phyloP scores from a whole-genome alignment of 257 asterid species.

The Solanum pimpinellifolium region DNA sequence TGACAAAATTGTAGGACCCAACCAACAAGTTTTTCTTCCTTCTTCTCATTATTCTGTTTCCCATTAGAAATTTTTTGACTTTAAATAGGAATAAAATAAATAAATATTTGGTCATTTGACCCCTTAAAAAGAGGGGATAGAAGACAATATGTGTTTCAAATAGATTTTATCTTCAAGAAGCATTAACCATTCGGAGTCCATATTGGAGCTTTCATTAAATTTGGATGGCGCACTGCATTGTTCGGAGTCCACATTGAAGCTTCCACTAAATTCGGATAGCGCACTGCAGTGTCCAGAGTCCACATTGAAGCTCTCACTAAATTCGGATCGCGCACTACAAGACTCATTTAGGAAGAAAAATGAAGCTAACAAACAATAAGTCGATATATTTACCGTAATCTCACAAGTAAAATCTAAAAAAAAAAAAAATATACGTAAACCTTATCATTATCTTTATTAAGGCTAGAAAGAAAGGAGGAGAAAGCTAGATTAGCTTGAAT shows the following conservation, averaged over 20 bases:
- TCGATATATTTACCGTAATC: accelerated
- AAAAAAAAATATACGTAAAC: accelerated
- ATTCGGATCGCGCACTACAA: too few relatives aligned
- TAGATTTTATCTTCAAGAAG: not conserved
- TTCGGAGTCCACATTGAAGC: too few relatives aligned
- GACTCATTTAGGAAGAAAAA: too few relatives aligned
- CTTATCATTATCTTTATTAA: too few relatives aligned
- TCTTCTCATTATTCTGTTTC: not conserved
- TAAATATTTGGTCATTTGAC: not conserved
- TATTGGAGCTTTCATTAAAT: too few relatives aligned
- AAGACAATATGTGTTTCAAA: not conserved
- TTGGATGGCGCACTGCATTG: too few relatives aligned
- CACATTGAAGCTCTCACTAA: accelerated
- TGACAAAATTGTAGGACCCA: not conserved
- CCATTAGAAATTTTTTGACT: not conserved
- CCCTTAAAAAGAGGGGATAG: not conserved
- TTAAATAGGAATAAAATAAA: not conserved
- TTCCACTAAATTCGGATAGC: too few relatives aligned
- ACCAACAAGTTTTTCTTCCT: not conserved
- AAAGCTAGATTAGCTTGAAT: not conserved
- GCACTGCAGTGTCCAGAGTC: accelerated
- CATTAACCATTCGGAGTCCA: not conserved
- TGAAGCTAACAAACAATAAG: too few relatives aligned
- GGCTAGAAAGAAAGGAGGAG: too few relatives aligned
- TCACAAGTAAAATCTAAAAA: not conserved